Base-by-base conservation (phyloP, 2,329 filamentous ascomycete genomes). In the Aspergillus sp. region DNA sequence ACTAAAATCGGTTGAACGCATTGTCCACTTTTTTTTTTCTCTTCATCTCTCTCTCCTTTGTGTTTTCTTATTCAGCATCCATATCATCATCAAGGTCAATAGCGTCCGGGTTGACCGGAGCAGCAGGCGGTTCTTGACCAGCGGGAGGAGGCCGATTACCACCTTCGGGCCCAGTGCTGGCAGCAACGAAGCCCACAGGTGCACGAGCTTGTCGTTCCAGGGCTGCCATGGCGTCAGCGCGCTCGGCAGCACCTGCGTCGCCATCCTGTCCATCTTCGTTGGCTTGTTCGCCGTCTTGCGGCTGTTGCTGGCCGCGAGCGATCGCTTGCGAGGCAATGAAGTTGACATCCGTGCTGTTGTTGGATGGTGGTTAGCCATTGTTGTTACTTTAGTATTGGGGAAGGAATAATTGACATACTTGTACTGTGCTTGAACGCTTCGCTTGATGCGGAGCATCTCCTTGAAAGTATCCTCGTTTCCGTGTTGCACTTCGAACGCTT, bases 401-500 rank as follows among this genome's bases (percentile, higher is more conserved):
- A 52, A 50, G 49, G 20, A 49, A 42, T 16, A 6, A 12, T 46
- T 45, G 50, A 78, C 81, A 71, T 83, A 86, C 84, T 98, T 98
- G 83, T 96, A 99, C 79, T 97, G 91, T 55, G 95, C 94, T 77
- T 97, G 92, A 12, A 99, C 95, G 76, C 92, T 96, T 73, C 95
- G 84, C 83, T 98, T 99, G 82, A 99, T 92, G 31, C 95, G 89
- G 63, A 98, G 83, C 95, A 99, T 99, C 75, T 99, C 95, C 81
- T 96, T 97, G 84, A 96, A 99, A 0, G 96, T 99, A 75, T 99
- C 95, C 75, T 99, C 96, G 78, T 99, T 99, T 65, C 95, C 95
- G 72, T 99, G 95, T 74, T 96, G 90, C 22, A 98, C 92, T 77
- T 99, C 96, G 76, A 99, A 99, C 56, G 88, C 84, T 77, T 99